Conservation (phyloP, 2,329 filamentous ascomycete species). For the Trichoderma lentiforme region DNA sequence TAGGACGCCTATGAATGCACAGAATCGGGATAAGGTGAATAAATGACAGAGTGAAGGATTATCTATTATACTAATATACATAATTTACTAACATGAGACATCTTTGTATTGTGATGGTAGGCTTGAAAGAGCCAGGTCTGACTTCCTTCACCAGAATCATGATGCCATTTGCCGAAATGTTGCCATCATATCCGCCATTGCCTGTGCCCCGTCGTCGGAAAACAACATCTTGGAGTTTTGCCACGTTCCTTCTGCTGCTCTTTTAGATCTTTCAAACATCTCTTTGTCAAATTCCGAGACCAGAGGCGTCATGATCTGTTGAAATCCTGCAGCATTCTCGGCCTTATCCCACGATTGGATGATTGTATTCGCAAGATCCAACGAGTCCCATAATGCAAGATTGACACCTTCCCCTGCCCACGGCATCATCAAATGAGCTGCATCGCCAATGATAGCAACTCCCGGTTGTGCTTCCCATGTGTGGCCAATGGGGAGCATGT, state of each 20-base stretch:
- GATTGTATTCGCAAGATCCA: conserved; percentile 40
- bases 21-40: neutral
- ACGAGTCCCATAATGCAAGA: conserved; percentile 47
- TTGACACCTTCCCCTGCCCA: conserved; percentile 55
- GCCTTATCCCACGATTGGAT: neutral
- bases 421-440: conserved; percentile 52
- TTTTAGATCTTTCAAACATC: conserved; percentile 16
- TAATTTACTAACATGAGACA: neutral
- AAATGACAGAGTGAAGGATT: neutral
- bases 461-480: conserved; percentile 41
- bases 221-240: conserved; percentile 14
- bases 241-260: conserved; percentile 17
- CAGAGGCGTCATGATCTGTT: conserved; percentile 19
- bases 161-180: neutral
- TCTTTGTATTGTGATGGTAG: neutral
- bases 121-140: neutral
- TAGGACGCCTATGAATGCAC: neutral
- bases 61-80: neutral
- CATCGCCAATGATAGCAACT: conserved; percentile 52
- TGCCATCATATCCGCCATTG: conserved; percentile 18
- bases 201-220: conserved; percentile 10
- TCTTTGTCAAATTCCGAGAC: conserved; percentile 26
- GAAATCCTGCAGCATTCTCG: conserved; percentile 15
- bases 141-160: neutral
- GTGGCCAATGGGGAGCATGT: conserved; percentile 42